These are phyloP conservation scores for Aspergillus udagawae DNA, from an alignment of 2,329 filamentous ascomycete genomes.

Conservation along the genomic window DNA sequence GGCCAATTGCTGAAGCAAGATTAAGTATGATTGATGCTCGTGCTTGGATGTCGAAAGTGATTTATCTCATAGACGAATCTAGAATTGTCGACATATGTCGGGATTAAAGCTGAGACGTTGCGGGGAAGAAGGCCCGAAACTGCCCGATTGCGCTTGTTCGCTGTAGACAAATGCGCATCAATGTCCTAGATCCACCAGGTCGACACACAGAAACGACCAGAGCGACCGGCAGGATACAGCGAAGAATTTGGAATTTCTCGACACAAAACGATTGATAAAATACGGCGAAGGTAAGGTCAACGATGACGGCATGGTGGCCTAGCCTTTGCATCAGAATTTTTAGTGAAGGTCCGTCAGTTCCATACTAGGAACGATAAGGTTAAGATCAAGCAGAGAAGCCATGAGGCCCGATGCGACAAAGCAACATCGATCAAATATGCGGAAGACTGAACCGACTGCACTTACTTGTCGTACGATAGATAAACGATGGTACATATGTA, in stretches of 20 bases:
- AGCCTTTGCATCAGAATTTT: not conserved
- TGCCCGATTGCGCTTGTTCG: conserved; percentile 16
- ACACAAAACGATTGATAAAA: not conserved
- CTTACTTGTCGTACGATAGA: not conserved
- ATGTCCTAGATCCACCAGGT: not conserved
- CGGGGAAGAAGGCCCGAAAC: conserved; percentile 17
- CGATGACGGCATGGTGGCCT: conserved; percentile 7
- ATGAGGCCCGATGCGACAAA: not conserved
- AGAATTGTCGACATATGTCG: not conserved
- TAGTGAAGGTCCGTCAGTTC: not conserved
- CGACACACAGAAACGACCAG: not conserved
- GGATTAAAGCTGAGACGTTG: conserved; percentile 7
- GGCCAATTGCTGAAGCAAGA: not conserved
- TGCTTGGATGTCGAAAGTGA: not conserved
- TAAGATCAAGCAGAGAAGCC: not conserved
- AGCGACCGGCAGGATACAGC: conserved; percentile 4
- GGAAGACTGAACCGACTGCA: not conserved
- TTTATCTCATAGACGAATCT: not conserved
- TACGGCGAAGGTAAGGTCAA: not conserved
- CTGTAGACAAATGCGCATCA: not conserved
- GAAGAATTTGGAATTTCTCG: not conserved
- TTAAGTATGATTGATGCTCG: not conserved
- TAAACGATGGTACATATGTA: not conserved
- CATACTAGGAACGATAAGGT: not conserved
- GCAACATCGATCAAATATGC: not conserved